Base-by-base conservation (phyloP, 306 rosid species). In the Cucurbita ficifolia region DNA sequence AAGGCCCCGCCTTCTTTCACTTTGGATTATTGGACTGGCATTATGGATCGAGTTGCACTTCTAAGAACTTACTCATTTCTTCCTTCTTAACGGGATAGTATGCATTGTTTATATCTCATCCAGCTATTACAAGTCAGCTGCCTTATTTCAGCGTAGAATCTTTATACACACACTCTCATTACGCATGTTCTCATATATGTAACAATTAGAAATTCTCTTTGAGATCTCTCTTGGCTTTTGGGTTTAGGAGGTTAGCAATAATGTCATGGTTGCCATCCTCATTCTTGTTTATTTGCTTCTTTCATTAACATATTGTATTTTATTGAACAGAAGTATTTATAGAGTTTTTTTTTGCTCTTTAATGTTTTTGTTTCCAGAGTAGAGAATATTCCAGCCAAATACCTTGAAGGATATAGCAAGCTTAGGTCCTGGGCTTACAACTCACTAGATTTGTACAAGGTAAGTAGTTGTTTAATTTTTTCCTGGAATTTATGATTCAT, bases 391-490 rank as follows among this genome's bases (percentile, higher is more conserved):
- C 96, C 96, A 3, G 92, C 85, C 4, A 80, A 82, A 73, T 95
- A 83, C 75, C 96, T 84, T 36, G 97, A 88, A 79, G 97, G 90
- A 51, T 95, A 91, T 75, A 85, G 96, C 86, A 88, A 81, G 79
- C 82, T 95, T 22, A 85, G 97, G 84, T 78, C 92, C 14, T 95
- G 99, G 99, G 84, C 96, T 57, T 83, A 85, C 61, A 82, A 79
- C 81, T 91, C 99, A 10, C 78, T 89, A 6, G 99, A 95, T 82
- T 80, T 82, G 74, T 95, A 95, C 86, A 91, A 82, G 96, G 99
- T 91, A 78, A 57, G 53, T 42, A 33, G 38, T 5, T 36, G 4
- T 21, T 59, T 48, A 33, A 19, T 73, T 70, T 58, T 4, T n/a
- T 50, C 19, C 19, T 62, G 3, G 5, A 40, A 19, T 43, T 5